Evolutionary conservation across 176 grass and related monocot genomes (phyloP).

Genomic region (Rhynchospora tenuis): DNA sequence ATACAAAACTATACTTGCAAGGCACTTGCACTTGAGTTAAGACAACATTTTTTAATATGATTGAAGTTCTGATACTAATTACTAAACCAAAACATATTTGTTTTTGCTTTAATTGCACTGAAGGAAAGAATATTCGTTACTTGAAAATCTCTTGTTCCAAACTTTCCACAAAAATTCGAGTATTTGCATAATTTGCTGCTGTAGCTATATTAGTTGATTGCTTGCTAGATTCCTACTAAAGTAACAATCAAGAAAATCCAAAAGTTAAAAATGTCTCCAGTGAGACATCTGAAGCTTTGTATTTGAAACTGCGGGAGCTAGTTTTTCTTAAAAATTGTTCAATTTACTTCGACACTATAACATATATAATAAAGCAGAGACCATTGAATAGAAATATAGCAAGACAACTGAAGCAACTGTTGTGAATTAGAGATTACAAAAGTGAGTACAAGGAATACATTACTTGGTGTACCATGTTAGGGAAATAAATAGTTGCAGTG

Average conservation of each 20-base stretch:
- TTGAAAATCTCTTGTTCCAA: background rate
- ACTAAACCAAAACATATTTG: too few relatives aligned
- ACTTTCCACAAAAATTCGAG: background rate
- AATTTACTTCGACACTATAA: background rate
- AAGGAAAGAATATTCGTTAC: background rate
- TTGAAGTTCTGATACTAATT: too few relatives aligned
- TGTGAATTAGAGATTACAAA: background rate
- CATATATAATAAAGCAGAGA: background rate
- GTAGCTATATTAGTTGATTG: background rate
- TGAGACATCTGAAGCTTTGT: background rate
- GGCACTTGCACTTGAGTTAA: too few relatives aligned
- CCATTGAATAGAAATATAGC: background rate
- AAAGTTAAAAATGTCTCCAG: background rate
- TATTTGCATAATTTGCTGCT: background rate
- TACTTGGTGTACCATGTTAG: background rate
- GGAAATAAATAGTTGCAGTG: background rate
- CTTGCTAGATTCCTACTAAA: background rate
- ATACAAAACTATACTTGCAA: too few relatives aligned
- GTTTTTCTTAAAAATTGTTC: background rate
- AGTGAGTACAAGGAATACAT: background rate
- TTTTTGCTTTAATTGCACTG: background rate
- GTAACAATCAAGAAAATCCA: background rate
- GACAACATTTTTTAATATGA: too few relatives aligned
- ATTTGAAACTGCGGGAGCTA: background rate
- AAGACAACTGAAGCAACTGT: background rate